phyloP scores from a whole-genome alignment of 139 green algal species.

The Auxenochlorella pyrenoidosa region DNA sequence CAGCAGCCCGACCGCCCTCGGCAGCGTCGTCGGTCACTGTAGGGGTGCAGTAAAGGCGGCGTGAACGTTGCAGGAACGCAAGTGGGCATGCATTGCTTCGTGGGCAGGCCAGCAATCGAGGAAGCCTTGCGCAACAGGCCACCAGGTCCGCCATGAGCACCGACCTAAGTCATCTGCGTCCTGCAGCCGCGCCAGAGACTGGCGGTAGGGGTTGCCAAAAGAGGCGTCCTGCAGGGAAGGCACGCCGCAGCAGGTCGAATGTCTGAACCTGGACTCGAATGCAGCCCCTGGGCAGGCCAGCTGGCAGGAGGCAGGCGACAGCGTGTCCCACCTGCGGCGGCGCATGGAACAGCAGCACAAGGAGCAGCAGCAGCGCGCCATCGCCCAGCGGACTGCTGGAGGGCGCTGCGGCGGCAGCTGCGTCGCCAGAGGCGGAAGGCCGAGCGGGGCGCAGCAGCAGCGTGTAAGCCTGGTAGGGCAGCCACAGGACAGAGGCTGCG shows the following conservation, averaged over 20 bases:
- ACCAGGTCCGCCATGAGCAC: not conserved
- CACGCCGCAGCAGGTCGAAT: not conserved
- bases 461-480: constrained; percentile 69
- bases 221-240: not conserved
- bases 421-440: not conserved
- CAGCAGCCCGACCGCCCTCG: not conserved
- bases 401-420: not conserved
- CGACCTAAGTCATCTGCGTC: constrained; percentile 39
- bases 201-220: constrained; percentile 64
- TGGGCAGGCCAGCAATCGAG: not conserved
- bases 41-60: not conserved
- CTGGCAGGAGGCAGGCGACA: not conserved
- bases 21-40: constrained; percentile 20
- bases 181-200: constrained; percentile 52
- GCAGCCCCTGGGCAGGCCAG: too few relatives aligned
- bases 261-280: not conserved
- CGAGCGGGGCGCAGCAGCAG: constrained; percentile 53
- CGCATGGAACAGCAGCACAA: constrained; percentile 71
- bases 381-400: constrained; percentile 63
- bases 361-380: constrained; percentile 60
- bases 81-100: not conserved
- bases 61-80: not conserved
- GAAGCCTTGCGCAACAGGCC: not conserved
- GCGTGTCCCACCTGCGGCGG: not conserved
- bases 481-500: constrained; percentile 68